Evolutionary conservation across 495 filamentous ascomycete species (phyloP).

Genomic region (Neurospora sp.): DNA sequence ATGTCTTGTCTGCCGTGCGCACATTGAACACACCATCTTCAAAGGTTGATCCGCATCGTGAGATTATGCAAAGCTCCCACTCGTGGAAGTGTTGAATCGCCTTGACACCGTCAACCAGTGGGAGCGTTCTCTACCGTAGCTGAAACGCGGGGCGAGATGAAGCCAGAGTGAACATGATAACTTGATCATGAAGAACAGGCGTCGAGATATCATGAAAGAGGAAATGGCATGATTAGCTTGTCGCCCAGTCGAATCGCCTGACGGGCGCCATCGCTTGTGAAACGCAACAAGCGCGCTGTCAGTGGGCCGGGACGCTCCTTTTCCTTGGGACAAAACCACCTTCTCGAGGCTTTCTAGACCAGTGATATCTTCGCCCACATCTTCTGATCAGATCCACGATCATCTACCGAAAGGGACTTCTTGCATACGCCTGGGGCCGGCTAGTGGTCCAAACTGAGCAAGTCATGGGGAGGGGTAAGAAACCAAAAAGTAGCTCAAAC

Average conservation of each 20-base stretch:
- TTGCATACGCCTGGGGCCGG: conserved; percentile 11
- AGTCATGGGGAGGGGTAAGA: conserved; percentile 7
- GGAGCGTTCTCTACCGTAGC: not conserved
- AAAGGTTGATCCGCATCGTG: not conserved
- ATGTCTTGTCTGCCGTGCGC: not conserved
- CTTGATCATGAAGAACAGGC: not conserved
- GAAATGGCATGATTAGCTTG: conserved; percentile 1
- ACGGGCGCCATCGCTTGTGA: conserved; percentile 12
- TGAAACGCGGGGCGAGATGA: not conserved
- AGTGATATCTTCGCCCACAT: not conserved
- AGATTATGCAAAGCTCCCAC: not conserved
- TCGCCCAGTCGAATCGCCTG: not conserved
- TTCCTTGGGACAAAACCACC: not conserved
- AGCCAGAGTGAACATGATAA: not conserved
- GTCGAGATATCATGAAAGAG: conserved; percentile 3
- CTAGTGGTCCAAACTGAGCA: conserved; percentile 7
- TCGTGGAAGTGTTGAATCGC: not conserved
- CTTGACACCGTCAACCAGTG: not conserved
- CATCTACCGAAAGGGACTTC: conserved; percentile 12
- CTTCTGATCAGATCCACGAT: conserved; percentile 5
- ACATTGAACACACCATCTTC: not conserved
- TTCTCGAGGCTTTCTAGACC: not conserved
- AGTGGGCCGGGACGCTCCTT: not conserved
- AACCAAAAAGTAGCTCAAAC: conserved; percentile 1
- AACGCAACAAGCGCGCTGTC: conserved; percentile 26